A percentile compares a stretch with the other conserved stretches of the same genome.
phyloP scores from a whole-genome alignment of 306 rosid genomes.

The Astragalus glycyphyllos region DNA sequence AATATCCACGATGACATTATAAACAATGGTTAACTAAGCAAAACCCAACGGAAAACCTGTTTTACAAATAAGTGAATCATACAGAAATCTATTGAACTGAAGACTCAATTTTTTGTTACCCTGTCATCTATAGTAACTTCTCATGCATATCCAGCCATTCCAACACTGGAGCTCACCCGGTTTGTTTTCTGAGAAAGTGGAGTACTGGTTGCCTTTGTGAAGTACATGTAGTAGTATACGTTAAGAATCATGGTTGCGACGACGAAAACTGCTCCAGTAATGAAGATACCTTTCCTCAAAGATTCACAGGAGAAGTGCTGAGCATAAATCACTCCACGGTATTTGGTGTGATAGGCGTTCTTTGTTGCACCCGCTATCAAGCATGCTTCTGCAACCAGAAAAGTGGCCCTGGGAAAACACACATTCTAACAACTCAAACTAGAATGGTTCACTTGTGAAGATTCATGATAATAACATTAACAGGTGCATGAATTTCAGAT shows the following conservation, averaged over 20 bases:
- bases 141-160: slow-evolving; percentile 81
- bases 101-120: slow-evolving; percentile 43
- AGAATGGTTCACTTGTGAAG: slow-evolving; percentile 1
- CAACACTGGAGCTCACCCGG: slow-evolving; percentile 73
- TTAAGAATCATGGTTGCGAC: slow-evolving; percentile 90
- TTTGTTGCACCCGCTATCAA: slow-evolving; percentile 87
- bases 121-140: slow-evolving; percentile 12
- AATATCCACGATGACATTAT: too few relatives aligned
- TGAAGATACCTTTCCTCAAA: slow-evolving; percentile 84
- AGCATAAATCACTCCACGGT: slow-evolving; percentile 74
- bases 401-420: slow-evolving; percentile 54
- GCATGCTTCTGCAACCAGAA: slow-evolving; percentile 88
- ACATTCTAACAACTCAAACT: slow-evolving; percentile 5
- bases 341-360: slow-evolving; percentile 95
- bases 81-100: slow-evolving; percentile 30
- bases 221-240: slow-evolving; percentile 90
- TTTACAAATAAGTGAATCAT: slow-evolving; percentile 30
- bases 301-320: slow-evolving; percentile 86
- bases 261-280: slow-evolving; percentile 87
- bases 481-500: not conserved
- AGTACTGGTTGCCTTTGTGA: slow-evolving; percentile 76
- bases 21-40: slow-evolving; percentile 26
- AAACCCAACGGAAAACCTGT: slow-evolving; percentile 23
- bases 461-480: not conserved
- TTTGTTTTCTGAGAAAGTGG: slow-evolving; percentile 68